Evolutionary conservation across 176 grass and related monocot species (phyloP), one percentile per base, ranked within the genome.

Genomic region (Melocanna baccifera): DNA sequence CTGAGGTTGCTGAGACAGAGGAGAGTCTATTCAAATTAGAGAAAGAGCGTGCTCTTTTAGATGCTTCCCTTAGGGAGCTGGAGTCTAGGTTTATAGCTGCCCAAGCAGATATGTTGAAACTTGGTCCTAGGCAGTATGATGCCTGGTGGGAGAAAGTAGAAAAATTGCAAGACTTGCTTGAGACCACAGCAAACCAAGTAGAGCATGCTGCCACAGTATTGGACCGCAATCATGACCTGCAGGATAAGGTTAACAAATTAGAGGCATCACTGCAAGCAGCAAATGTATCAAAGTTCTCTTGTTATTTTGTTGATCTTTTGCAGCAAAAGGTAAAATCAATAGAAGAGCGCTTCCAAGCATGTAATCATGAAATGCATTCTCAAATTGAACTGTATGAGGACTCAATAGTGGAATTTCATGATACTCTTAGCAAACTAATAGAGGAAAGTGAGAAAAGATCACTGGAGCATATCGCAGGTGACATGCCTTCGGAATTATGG

Each of bases 301-400:
- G 36, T 23, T 57, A 83, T 76, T 71, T 95, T 50, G 78, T 91
- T 82, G 96, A 90, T 69, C 20, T 85, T 82, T 87, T 98, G 76
- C 77, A 92, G 81, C 41, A 88, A 81, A 95, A 88, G 72, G 59
- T 93, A 71, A 90, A 92, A 80, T 73, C 82, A 23, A 78, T 93
- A 84, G 91, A 93, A 87, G 82, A 92, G 42, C 89, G 83, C 30
- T 89, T 98, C 67, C 29, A 84, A 79, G 65, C 81, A 48, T 95
- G 89, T 82, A 90, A 90, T 34, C 61, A 65, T 64, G 93, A 98
- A 79, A 95, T 95, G 82, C 80, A 84, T 81, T 85, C 87, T 83
- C 89, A 91, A 61, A 87, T 98, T 81, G 77, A 95, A 84, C 88
- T 95, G 57, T 98, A 95, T 81, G 91, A 92, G 79, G 73, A 94